Base-by-base conservation (phyloP, 2,329 filamentous ascomycete genomes). In the Fusarium poae region DNA sequence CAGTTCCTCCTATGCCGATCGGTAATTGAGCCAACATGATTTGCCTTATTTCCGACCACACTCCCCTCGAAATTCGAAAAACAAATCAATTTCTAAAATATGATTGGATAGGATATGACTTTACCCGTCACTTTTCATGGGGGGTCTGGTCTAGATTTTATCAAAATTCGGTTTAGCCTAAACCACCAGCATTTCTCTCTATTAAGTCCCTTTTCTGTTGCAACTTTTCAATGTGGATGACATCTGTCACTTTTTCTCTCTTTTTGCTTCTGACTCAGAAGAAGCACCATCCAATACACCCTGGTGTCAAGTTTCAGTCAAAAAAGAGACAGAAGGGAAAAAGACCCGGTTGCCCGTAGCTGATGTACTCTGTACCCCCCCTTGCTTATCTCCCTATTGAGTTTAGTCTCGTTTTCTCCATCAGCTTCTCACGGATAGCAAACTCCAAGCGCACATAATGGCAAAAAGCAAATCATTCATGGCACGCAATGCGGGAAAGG, bases 1-100 rank as follows among this genome's bases (percentile, higher is more conserved):
- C 30, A 37, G 53, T 39, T 39, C n/a, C 13, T 12, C 12, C n/a
- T 15, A 12, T 60, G 21, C 52, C 52, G 56, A 65, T 71, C 70
- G 67, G 65, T 42, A 72, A 72, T 71, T 68, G 60, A 56, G 49
- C 32, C 25, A 52, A 51, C 57, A 46, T 67, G 59, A 60, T 65
- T 69, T 46, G 51, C 54, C 51, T 65, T 69, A 65, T 68, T 53
- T 53, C 64, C 65, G 50, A 29, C 2, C 32, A 30, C 46, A 45
- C 45, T 49, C 35, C 35, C 49, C 54, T 57, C 44, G 53, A n/a
- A 54, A 46, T 23, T 34, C 27, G 32, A 8, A 62, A 34, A 20
- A 16, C 20, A 6, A 21, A 18, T 39, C n/a, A 4, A 20, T 43
- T 51, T 20, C 21, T 32, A 45, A 21, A 39, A 13, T 43, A 11